Evolutionary conservation across 1,284 basidiomycete species (phyloP).

Genomic region (Cutaneotrichosporon spelunceum): DNA sequence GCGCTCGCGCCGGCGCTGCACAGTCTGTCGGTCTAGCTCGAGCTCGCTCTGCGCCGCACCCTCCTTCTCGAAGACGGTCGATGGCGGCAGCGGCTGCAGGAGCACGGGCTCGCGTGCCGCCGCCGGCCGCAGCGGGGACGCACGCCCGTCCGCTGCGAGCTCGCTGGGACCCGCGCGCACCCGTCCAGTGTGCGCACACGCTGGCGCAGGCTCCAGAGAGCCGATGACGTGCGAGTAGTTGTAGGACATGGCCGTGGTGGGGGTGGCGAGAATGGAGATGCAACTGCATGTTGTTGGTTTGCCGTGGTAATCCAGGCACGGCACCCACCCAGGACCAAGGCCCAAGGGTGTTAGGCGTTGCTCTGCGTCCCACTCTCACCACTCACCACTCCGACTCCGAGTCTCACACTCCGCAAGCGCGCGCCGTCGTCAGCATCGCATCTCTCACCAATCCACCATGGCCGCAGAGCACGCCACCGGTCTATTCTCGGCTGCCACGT

Average conservation of each 20-base stretch:
- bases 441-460: too few species aligned
- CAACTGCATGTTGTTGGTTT: too few species aligned
- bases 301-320: too few species aligned
- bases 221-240: constrained; percentile 16
- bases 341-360: too few species aligned
- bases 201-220: background rate
- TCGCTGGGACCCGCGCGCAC: background rate
- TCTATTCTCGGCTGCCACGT: background rate
- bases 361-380: too few species aligned
- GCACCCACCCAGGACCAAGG: too few species aligned
- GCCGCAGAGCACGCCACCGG: background rate
- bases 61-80: constrained; percentile 31
- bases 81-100: constrained; percentile 39
- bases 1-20: constrained; percentile 33
- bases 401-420: too few species aligned
- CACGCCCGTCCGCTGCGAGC: background rate
- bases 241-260: constrained; percentile 12
- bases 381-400: too few species aligned
- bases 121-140: background rate
- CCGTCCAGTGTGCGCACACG: background rate
- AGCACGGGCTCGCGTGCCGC: constrained; percentile 34
- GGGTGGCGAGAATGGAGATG: too few species aligned
- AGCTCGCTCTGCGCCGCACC: constrained; percentile 38
- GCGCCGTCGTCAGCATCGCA: too few species aligned
- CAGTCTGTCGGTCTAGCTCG: constrained; percentile 42